Evolutionary conservation across 2,329 filamentous ascomycete genomes (phyloP), one percentile per base, ranked within the genome.

Genomic region (Xylariaceae sp.): DNA sequence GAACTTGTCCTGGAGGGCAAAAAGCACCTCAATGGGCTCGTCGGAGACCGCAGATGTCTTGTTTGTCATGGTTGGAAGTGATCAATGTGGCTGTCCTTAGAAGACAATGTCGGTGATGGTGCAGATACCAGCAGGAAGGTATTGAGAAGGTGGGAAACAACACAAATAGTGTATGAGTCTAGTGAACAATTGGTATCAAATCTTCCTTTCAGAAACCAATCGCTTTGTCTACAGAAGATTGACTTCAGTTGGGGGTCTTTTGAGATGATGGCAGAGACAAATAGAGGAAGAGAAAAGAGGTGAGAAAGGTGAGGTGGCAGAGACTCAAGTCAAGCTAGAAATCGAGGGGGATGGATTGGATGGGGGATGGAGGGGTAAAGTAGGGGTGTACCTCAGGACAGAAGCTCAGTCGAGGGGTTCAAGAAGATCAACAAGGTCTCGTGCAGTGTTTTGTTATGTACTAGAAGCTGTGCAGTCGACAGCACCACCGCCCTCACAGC

Each of bases 1-100:
- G 71, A 86, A 87, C 71, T 84, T 83, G 70, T 79, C 74, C 52
- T 87, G 83, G 66, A 87, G 78, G 66, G 79, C 83, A 73, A 87
- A 80, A 70, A 87, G 81, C 64, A 86, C 81, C 63, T 85, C 78
- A 68, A 86, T 76, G 64, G 82, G 82, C 71, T 86, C 80, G 70
- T 85, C 82, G 68, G 78, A 77, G 73, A 83, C 81, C 71, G 82
- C 82, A 74, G 82, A 83, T 65, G 75, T 78, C 79, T 85, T 85
- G 71, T 74, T 74, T 72, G 81, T 79, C 83, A 86, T 86, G 66
- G 58, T 71, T 59, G 55, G 24, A 61, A 62, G 48, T 55, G 26
- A 37, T 49, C 19, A 45, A 40, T 37, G 43, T 16, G 21, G 43
- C 40, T 56, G 31, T 43, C 34, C 40, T 58, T 48, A 52, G 53